These are phyloP conservation scores for Cucurbita moschata DNA, from an alignment of 306 rosid species.

Conservation along the genomic window DNA sequence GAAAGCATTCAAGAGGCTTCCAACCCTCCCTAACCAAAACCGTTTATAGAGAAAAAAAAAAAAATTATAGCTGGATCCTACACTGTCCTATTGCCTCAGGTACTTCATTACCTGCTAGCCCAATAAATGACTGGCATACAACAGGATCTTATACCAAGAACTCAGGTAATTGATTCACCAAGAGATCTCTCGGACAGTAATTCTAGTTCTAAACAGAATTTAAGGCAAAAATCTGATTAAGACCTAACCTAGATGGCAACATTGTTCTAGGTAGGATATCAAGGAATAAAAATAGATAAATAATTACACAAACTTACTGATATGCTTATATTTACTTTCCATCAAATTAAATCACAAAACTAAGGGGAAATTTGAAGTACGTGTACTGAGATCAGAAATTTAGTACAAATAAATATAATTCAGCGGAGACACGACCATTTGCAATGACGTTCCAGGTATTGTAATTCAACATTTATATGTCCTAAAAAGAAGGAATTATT, in stretches of 20 bases:
- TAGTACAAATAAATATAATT: background rate
- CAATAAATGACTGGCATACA: background rate
- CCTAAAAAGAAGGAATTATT: background rate
- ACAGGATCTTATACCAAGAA: background rate
- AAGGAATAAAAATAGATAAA: background rate
- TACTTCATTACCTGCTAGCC: background rate
- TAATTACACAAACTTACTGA: background rate
- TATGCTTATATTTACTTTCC: background rate
- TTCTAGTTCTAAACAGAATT: background rate
- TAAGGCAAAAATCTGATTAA: background rate
- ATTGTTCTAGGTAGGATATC: background rate
- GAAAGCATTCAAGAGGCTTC: background rate
- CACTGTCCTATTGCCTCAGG: background rate
- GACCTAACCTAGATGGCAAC: background rate
- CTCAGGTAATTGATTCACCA: background rate
- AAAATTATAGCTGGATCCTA: background rate
- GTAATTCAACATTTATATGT: background rate
- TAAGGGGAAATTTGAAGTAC: background rate
- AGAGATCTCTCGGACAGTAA: background rate
- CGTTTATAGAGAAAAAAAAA: background rate
- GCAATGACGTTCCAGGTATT: background rate
- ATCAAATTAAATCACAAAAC: background rate
- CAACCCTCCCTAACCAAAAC: background rate
- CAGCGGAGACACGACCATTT: background rate
- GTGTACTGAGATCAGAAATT: background rate